Evolutionary conservation across 441 rosid genomes (phyloP).

Genomic region (Oxalis stricta): DNA sequence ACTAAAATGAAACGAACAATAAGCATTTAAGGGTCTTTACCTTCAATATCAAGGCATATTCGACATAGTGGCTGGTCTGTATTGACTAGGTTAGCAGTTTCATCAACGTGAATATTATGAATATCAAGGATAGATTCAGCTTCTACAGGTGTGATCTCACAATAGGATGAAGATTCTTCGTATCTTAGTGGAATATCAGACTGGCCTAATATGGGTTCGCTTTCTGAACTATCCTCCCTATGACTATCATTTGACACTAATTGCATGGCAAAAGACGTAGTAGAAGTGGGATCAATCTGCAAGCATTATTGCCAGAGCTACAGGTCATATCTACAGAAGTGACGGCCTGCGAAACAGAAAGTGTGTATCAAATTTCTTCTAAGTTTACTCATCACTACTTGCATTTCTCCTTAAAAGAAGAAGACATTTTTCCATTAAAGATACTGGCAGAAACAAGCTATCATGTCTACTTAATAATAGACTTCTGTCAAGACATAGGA

Average conservation of each 20-base stretch:
- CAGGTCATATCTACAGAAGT: too few species aligned
- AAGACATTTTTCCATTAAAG: too few species aligned
- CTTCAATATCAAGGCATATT: constrained; percentile 91
- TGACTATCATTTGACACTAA: constrained; percentile 62
- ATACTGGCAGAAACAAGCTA: too few species aligned
- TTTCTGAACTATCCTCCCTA: constrained; percentile 45
- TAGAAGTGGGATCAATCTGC: constrained; percentile 13
- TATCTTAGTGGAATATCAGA: constrained; percentile 23
- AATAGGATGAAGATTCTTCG: constrained; percentile 47
- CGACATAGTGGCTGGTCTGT: constrained; percentile 84
- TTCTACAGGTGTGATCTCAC: constrained; percentile 52
- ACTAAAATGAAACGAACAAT: constrained; percentile 8
- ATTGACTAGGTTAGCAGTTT: constrained; percentile 53
- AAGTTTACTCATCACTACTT: too few species aligned
- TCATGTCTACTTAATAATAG: too few species aligned
- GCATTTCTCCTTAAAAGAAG: too few species aligned
- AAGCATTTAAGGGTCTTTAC: constrained; percentile 23
- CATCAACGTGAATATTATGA: constrained; percentile 44
- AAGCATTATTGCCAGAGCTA: constrained; percentile 24
- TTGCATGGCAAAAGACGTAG: constrained; percentile 54
- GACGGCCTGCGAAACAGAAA: too few species aligned
- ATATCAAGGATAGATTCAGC: constrained; percentile 34
- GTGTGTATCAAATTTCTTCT: too few species aligned
- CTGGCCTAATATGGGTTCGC: constrained; percentile 44
- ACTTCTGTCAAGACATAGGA: too few species aligned